These are phyloP conservation scores for Rauvolfia tetraphylla DNA, from an alignment of 257 asterid genomes.

Conservation along the genomic window DNA sequence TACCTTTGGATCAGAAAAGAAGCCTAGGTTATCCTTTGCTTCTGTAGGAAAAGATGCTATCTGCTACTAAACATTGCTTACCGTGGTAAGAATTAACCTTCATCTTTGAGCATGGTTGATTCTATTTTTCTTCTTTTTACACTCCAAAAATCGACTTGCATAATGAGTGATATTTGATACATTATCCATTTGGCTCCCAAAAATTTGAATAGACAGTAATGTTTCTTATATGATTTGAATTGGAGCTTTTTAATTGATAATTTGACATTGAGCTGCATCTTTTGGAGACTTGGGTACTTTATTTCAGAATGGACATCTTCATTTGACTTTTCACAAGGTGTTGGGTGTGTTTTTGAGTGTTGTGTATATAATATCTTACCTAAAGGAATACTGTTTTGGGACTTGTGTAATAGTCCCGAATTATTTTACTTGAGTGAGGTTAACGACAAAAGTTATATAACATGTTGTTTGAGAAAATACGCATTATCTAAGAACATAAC, in stretches of 20 bases:
- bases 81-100: neutral
- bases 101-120: neutral
- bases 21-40: conserved; percentile 54
- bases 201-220: neutral
- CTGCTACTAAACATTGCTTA: conserved; percentile 38
- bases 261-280: too few species aligned
- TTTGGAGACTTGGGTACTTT: too few species aligned
- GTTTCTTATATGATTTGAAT: neutral
- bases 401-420: neutral
- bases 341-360: neutral
- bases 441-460: neutral
- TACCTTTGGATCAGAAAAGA: conserved; percentile 64
- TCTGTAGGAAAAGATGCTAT: conserved; percentile 47
- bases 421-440: neutral
- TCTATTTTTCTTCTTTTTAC: neutral
- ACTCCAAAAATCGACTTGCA: neutral
- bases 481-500: neutral
- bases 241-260: neutral
- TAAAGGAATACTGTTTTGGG: neutral
- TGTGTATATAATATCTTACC: neutral
- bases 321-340: neutral
- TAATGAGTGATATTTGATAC: neutral
- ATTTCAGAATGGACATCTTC: neutral
- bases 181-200: neutral
- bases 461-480: neutral